These are phyloP conservation scores for Zygosaccharomyces lentus DNA, from an alignment of 805 yeast species.

Conservation along the genomic window DNA sequence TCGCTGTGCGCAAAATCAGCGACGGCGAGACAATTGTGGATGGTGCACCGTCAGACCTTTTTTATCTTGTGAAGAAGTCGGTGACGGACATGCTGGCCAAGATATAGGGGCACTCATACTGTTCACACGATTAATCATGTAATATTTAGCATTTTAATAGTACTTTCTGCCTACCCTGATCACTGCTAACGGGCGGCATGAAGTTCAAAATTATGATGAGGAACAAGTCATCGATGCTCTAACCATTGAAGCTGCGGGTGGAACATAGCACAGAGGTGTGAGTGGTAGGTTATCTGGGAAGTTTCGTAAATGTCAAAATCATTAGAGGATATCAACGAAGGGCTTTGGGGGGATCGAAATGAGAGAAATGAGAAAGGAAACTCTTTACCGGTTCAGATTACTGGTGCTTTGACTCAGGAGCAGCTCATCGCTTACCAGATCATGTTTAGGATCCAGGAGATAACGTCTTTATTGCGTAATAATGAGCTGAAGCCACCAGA, in stretches of 20 bases:
- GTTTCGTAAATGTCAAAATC: neutral
- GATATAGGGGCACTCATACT: slow-evolving; percentile 37
- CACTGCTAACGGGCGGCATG: slow-evolving; percentile 1
- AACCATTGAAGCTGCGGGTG: too few relatives aligned
- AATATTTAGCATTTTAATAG: neutral
- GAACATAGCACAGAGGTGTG: neutral
- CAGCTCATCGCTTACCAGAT: slow-evolving; percentile 73
- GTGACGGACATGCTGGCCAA: slow-evolving; percentile 73
- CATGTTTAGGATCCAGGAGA: slow-evolving; percentile 73
- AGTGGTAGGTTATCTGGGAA: neutral
- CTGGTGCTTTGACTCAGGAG: slow-evolving; percentile 59
- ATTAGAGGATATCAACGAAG: slow-evolving; percentile 1
- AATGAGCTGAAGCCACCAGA: slow-evolving; percentile 49
- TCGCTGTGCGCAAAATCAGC: slow-evolving; percentile 70
- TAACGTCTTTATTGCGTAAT: slow-evolving; percentile 55
- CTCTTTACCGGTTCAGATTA: slow-evolving; percentile 40
- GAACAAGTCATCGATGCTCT: neutral
- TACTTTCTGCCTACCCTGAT: neutral
- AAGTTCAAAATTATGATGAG: neutral
- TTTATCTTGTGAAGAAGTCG: slow-evolving; percentile 69
- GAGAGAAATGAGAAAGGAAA: slow-evolving; percentile 5
- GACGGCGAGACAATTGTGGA: slow-evolving; percentile 85
- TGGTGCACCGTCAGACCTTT: slow-evolving; percentile 70
- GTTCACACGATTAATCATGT: neutral
- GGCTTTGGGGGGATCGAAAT: slow-evolving; percentile 9